phyloP scores from a whole-genome alignment of 2,329 filamentous ascomycete genomes.

The Claviceps digitariae region DNA sequence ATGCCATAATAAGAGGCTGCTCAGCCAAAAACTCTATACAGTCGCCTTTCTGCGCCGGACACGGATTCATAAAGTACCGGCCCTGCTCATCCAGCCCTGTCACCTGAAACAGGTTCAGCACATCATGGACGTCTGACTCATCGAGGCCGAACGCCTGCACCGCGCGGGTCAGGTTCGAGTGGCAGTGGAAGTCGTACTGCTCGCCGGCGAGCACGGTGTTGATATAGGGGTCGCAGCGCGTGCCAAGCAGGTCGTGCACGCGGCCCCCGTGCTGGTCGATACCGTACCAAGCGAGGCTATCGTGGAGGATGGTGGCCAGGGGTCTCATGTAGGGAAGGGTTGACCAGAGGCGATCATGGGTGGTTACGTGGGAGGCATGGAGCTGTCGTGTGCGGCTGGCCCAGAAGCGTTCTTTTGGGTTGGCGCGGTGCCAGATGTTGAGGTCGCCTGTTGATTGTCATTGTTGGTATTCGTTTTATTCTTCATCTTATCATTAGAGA shows the following conservation, averaged over 20 bases:
- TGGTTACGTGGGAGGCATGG: slow-evolving; percentile 59
- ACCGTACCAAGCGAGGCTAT: slow-evolving; percentile 51
- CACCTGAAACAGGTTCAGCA: slow-evolving; percentile 77
- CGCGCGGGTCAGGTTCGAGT: slow-evolving; percentile 66
- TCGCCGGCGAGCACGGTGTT: slow-evolving; percentile 58
- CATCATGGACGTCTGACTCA: slow-evolving; percentile 70
- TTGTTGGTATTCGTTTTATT: not conserved
- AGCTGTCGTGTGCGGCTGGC: slow-evolving; percentile 66
- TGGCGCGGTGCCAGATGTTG: slow-evolving; percentile 67
- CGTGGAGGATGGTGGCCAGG: slow-evolving; percentile 54
- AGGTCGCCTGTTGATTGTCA: slow-evolving; percentile 43
- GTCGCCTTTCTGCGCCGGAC: slow-evolving; percentile 39
- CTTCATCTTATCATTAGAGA: too few relatives aligned
- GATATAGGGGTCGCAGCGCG: slow-evolving; percentile 75
- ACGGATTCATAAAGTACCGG: slow-evolving; percentile 62
- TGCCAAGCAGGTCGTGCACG: slow-evolving; percentile 69
- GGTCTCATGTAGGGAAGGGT: slow-evolving; percentile 65
- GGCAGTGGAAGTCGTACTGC: slow-evolving; percentile 70
- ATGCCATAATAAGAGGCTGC: slow-evolving; percentile 53
- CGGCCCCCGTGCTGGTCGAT: slow-evolving; percentile 49
- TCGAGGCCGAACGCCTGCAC: slow-evolving; percentile 53
- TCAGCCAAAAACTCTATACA: slow-evolving; percentile 71
- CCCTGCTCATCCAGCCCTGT: slow-evolving; percentile 61
- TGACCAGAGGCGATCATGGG: slow-evolving; percentile 64
- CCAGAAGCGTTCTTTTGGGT: slow-evolving; percentile 74